phyloP scores from a whole-genome alignment of 73 alveolate genomes.

The Paramecium tetraurelia region DNA sequence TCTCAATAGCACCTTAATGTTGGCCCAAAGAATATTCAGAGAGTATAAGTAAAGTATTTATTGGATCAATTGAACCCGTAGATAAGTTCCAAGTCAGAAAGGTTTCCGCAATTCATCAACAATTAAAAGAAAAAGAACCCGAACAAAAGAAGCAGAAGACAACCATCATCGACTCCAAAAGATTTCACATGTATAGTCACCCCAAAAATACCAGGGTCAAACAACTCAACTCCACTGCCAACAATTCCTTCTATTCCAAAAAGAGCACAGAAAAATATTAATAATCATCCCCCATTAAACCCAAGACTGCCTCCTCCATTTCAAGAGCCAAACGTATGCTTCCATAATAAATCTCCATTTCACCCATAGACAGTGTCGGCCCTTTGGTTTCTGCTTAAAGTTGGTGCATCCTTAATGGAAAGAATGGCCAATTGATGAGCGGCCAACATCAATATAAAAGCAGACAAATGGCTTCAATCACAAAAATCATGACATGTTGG shows the following conservation, averaged over 20 bases:
- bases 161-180: not conserved
- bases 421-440: conserved; percentile 21
- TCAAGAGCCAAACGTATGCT: not conserved
- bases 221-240: not conserved
- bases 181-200: not conserved
- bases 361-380: not conserved
- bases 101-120: not conserved
- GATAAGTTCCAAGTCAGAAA: not conserved
- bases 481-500: conserved; percentile 50
- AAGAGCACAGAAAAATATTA: not conserved
- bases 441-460: not conserved
- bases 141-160: not conserved
- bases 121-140: not conserved
- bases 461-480: conserved; percentile 30
- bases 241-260: not conserved
- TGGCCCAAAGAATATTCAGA: not conserved
- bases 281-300: not conserved
- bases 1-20: not conserved
- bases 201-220: not conserved
- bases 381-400: conserved; percentile 23
- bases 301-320: not conserved
- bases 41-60: not conserved
- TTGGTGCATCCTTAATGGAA: conserved; percentile 50
- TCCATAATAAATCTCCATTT: not conserved
- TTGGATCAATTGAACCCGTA: not conserved